Base-by-base conservation (phyloP, 2,329 filamentous ascomycete genomes). In the Aspergillus felis region DNA sequence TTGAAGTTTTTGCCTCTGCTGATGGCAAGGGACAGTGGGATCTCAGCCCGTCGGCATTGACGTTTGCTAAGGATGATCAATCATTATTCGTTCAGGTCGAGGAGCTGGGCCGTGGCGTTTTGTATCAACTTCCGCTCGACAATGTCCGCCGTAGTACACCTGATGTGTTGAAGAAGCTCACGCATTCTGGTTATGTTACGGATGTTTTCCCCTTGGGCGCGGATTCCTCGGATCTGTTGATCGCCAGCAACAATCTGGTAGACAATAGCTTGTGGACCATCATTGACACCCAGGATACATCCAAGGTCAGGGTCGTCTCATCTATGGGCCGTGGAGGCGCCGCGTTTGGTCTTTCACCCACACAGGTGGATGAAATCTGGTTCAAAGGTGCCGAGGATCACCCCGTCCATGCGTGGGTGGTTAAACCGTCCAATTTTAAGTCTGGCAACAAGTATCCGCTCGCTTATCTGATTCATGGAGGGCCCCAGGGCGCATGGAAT, bases 381-480 rank as follows among this genome's bases (percentile, higher is more conserved):
- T 80, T 73, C 66, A 71, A 67, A 53, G 78, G 78, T n/a, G 77
- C 74, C 2, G 70, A 77, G 8, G 73, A 76, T 54, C 71, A 75
- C 47, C 72, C 73, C 1, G 68, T 80, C 24, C 76, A 80, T 57
- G 74, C 76, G 3, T 80, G 76, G 71, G 75, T 81, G 20, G 71
- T 81, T 57, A 79, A 78, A 53, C 79, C 79, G 4, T 79, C 77
- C 4, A 68, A 73, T 54, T 81, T 81, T 61, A 71, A 75, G 35
- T 68, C 74, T 4, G 68, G 71, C 3, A 64, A 80, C 62, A 81
- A 76, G 60, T 84, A 84, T 60, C 82, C 82, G 5, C 64, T 84
- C 14, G 81, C 81, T 1, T 84, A 81, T 63, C 66, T 84, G 58
- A 76, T 82, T 9, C 82, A 84, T 57, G 82, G 82, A 25, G 81